phyloP scores from a whole-genome alignment of 768 basidiomycete genomes.

The Suillus alpinus region DNA sequence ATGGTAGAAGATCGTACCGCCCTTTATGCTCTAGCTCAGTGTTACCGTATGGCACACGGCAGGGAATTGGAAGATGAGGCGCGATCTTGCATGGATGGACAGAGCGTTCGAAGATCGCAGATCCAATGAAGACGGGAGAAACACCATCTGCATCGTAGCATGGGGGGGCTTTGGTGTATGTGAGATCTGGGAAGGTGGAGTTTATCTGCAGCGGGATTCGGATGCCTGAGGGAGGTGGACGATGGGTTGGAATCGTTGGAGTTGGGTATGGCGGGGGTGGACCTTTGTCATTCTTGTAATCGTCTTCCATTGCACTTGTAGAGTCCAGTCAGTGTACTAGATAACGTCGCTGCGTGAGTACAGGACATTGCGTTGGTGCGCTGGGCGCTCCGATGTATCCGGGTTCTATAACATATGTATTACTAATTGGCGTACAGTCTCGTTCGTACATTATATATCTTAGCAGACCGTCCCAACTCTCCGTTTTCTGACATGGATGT shows the following conservation, averaged over 20 bases:
- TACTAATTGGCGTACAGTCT: too few relatives aligned
- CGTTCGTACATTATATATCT: neutral
- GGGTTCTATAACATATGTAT: too few relatives aligned
- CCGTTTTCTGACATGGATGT: neutral
- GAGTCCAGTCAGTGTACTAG: neutral
- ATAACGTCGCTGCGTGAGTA: neutral
- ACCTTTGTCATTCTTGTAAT: neutral
- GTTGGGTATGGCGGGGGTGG: neutral
- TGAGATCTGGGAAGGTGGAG: constrained; percentile 36
- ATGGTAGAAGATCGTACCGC: constrained; percentile 74
- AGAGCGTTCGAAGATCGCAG: constrained; percentile 60
- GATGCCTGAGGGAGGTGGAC: constrained; percentile 60
- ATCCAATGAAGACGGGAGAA: constrained; percentile 68
- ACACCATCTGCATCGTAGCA: constrained; percentile 55
- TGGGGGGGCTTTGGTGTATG: constrained; percentile 47
- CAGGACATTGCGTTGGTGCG: too few relatives aligned
- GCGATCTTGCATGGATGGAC: constrained; percentile 86
- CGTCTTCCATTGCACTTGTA: neutral
- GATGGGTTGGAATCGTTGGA: neutral
- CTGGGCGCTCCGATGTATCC: too few relatives aligned
- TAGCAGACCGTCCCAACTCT: constrained; percentile 14
- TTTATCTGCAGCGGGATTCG: constrained; percentile 54
- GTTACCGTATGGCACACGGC: constrained; percentile 63
- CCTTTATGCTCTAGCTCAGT: constrained; percentile 58
- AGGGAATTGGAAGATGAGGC: constrained; percentile 50